phyloP scores from a whole-genome alignment of 768 basidiomycete species.

The Pisolithus marmoratus region DNA sequence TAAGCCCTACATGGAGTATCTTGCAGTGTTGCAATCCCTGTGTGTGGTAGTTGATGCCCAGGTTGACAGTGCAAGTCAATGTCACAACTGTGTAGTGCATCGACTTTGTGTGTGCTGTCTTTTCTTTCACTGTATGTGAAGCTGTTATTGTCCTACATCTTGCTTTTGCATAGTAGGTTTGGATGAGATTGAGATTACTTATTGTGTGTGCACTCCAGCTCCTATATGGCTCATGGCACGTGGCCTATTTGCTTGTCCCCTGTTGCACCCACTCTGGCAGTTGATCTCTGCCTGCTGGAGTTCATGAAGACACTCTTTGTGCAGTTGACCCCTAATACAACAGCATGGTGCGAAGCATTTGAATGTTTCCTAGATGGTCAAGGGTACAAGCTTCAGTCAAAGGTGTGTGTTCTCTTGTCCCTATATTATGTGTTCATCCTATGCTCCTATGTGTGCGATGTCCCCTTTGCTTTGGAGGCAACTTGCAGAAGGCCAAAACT shows the following conservation, averaged over 20 bases:
- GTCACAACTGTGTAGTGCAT: not conserved
- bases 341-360: constrained; percentile 9
- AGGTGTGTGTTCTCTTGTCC: too few relatives aligned
- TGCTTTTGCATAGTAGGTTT: not conserved
- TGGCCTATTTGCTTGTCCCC: constrained; percentile 27
- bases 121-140: not conserved
- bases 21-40: not conserved
- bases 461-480: constrained; percentile 4
- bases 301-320: too few relatives aligned
- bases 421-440: not conserved
- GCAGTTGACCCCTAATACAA: constrained; percentile 6
- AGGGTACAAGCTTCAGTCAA: constrained; percentile 7
- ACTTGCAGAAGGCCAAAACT: not conserved
- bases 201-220: constrained; percentile 11
- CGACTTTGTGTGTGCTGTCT: not conserved
- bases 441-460: constrained; percentile 13
- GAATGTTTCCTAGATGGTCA: constrained; percentile 9
- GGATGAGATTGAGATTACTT: constrained; percentile 1
- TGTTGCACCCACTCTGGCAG: constrained; percentile 22
- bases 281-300: constrained; percentile 27
- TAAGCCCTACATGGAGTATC: not conserved
- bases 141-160: too few relatives aligned
- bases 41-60: not conserved
- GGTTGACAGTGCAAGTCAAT: not conserved
- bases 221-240: constrained; percentile 17